A percentile compares a stretch with the other conserved stretches of the same genome.
phyloP scores from a whole-genome alignment of 495 filamentous ascomycete genomes.

The Xylaria longipes region DNA sequence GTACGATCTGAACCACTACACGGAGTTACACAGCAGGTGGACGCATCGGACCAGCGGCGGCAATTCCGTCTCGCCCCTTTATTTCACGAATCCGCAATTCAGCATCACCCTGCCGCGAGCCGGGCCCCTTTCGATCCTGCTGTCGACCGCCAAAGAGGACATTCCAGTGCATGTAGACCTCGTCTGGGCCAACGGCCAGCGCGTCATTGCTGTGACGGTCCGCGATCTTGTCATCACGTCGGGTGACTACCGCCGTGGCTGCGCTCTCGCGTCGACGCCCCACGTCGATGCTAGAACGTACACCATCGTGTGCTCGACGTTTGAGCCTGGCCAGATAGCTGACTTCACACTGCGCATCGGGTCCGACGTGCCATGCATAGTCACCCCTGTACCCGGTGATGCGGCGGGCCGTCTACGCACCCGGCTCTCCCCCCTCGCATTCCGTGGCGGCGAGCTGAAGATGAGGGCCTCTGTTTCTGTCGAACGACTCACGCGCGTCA shows the following conservation, averaged over 20 bases:
- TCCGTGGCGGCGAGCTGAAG: constrained; percentile 57
- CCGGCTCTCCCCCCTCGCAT: constrained; percentile 54
- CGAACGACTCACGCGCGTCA: constrained; percentile 62
- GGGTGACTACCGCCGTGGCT: constrained; percentile 83
- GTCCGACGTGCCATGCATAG: constrained; percentile 57
- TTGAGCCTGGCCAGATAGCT: constrained; percentile 76
- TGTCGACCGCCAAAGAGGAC: constrained; percentile 64
- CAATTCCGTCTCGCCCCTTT: constrained; percentile 74
- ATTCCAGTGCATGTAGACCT: constrained; percentile 84
- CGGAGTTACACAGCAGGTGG: constrained; percentile 68
- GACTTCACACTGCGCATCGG: constrained; percentile 77
- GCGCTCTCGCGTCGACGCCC: constrained; percentile 68
- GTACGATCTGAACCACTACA: constrained; percentile 62
- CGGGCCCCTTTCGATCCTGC: constrained; percentile 70
- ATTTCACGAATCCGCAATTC: constrained; percentile 87
- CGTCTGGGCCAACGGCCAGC: constrained; percentile 75
- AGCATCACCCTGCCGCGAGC: constrained; percentile 61
- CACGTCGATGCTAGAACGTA: constrained; percentile 72
- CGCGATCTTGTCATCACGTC: constrained; percentile 81
- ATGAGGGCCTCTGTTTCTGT: constrained; percentile 60
- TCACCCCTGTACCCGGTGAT: constrained; percentile 66
- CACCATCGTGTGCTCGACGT: constrained; percentile 87
- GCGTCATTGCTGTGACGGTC: constrained; percentile 68
- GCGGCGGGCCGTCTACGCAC: constrained; percentile 71
- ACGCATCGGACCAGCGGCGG: constrained; percentile 81